Percentiles rank a stretch among this genome's conserved stretches.
Conservation (phyloP, 139 green algal genomes). For the Closterium sp. region DNA sequence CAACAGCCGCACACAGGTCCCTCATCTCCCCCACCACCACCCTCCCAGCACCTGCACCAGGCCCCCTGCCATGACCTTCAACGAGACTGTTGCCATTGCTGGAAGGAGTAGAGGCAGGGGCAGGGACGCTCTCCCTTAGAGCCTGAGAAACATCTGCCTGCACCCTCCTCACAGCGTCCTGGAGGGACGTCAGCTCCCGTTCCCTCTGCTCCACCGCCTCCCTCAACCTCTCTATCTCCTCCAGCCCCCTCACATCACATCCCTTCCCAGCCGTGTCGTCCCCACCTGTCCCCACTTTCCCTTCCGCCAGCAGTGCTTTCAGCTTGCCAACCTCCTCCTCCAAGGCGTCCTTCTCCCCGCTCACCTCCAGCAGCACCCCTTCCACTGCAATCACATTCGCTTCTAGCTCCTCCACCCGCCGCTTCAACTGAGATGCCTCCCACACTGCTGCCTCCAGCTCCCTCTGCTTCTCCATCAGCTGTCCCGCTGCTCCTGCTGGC, state of each 20-base stretch:
- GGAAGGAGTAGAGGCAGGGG: not conserved
- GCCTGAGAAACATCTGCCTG: not conserved
- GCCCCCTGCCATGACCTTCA: too few species aligned
- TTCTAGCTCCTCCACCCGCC: not conserved
- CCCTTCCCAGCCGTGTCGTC: not conserved
- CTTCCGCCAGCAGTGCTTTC: not conserved
- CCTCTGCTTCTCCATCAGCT: not conserved
- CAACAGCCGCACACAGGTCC: not conserved
- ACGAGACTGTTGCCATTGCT: too few species aligned
- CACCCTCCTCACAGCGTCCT: not conserved
- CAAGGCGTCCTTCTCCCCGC: not conserved
- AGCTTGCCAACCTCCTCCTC: not conserved
- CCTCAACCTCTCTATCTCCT: slow-evolving; percentile 19
- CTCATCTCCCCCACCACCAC: not conserved
- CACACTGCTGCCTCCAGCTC: not conserved
- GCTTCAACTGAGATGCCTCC: not conserved
- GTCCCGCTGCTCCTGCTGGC: not conserved
- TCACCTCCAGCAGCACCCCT: slow-evolving; percentile 19
- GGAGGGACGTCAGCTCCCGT: slow-evolving; percentile 31
- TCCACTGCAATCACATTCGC: not conserved
- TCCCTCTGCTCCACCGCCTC: slow-evolving; percentile 21
- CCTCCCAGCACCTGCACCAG: not conserved
- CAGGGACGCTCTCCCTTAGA: not conserved
- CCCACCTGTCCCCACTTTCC: not conserved
- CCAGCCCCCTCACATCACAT: not conserved